These are phyloP conservation scores for Dissoconium aciculare DNA, from an alignment of 2,329 filamentous ascomycete species.

Conservation along the genomic window DNA sequence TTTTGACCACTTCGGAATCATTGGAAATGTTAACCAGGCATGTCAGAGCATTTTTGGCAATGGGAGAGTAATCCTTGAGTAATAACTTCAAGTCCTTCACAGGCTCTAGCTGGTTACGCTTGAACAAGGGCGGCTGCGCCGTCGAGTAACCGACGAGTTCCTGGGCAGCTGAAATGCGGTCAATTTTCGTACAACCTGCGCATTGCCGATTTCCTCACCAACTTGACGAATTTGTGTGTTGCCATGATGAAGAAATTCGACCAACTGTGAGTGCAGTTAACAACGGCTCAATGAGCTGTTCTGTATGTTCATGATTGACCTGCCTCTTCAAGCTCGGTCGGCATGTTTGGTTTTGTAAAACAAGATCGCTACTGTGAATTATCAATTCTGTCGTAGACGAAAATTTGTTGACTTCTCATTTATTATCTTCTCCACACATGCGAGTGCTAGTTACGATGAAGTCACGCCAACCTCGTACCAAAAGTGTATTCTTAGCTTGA, in stretches of 20 bases:
- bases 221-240: constrained; percentile 81
- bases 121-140: constrained; percentile 67
- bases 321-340: constrained; percentile 37
- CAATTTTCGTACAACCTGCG: constrained; percentile 3
- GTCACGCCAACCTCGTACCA: no score
- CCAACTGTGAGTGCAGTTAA: constrained; percentile 44
- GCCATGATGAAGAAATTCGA: constrained; percentile 83
- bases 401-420: constrained; percentile 2
- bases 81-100: constrained; percentile 78
- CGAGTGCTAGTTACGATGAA: neutral
- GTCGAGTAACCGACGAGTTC: constrained; percentile 75
- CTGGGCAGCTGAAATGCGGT: constrained; percentile 56
- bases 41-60: constrained; percentile 81
- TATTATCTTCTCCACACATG: neutral
- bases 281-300: constrained; percentile 4
- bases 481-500: no score
- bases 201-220: constrained; percentile 32
- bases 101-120: constrained; percentile 59
- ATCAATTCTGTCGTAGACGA: neutral
- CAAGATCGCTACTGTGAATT: neutral
- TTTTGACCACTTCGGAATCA: constrained; percentile 60
- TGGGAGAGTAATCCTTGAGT: constrained; percentile 73
- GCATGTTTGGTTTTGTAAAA: constrained; percentile 24
- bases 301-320: neutral
- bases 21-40: constrained; percentile 77